Base-by-base conservation (phyloP, 306 rosid species). In the Castanea sativa region DNA sequence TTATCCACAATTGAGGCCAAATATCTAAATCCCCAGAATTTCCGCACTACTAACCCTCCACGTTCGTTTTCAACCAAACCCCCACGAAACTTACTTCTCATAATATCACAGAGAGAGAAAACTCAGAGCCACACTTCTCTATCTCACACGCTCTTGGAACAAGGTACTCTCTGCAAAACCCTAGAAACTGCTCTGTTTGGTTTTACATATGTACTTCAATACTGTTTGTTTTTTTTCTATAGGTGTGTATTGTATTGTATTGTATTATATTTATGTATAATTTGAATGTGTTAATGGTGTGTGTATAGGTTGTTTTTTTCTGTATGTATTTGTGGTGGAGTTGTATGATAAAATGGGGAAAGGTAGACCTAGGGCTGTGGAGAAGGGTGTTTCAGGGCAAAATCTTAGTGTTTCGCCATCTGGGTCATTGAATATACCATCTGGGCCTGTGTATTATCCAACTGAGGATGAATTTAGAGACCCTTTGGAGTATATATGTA, bases 311-410 rank as follows among this genome's bases (percentile, higher is more conserved):
- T 73, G 29, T 73, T 41, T 41, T 41, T 38, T 41, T 41, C 45
- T 41, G 45, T 60, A 73, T 86, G 76, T 74, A 43, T 74, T 65
- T 60, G 52, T 16, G 19, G 63, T 32, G 76, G 79, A 84, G 75
- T 78, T 45, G 15, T 10, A 49, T 49, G 15, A 49, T 49, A 49
- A 49, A 64, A 92, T 95, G 97, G 97, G 95, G 81, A 95, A 95
- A 77, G 97, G 97, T 55, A 90, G 89, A 82, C 97, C 95, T 84
- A 95, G 99, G 92, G 86, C 95, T 35, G 97, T 95, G 38, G 97
- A 94, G 78, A 92, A 92, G 84, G 89, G 92, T 30, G 97, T 88
- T 6, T 75, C 83, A 73, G 97, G 97, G 71, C 92, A 89, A 55
- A 91, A 74, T 84, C 61, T 83, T 32, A 78, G 86, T 78, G 92